Percentiles rank a stretch among this genome's conserved stretches.
Conservation (phyloP, 805 yeast species). For the Metschnikowia continentalis region DNA sequence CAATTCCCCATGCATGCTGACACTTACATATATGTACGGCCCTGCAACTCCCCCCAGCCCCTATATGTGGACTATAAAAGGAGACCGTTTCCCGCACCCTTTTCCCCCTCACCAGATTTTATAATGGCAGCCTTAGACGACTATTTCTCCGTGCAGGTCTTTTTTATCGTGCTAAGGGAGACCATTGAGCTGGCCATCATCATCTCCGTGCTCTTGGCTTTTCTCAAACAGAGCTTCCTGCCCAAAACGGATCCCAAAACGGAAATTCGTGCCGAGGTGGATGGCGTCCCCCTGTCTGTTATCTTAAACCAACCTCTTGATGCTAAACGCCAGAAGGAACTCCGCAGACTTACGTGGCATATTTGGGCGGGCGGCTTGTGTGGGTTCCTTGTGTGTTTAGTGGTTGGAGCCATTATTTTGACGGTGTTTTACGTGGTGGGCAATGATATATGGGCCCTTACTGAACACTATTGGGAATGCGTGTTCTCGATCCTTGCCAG, state of each 20-base stretch:
- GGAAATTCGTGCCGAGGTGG: neutral
- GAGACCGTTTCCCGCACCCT: neutral
- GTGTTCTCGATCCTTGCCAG: slow-evolving; percentile 42
- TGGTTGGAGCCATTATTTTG: slow-evolving; percentile 39
- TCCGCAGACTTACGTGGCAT: slow-evolving; percentile 27
- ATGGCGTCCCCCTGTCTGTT: too few relatives aligned
- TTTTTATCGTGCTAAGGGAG: slow-evolving; percentile 19
- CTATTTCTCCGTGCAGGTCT: slow-evolving; percentile 19
- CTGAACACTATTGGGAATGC: slow-evolving; percentile 50
- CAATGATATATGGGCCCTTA: slow-evolving; percentile 40
- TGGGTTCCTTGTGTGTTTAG: slow-evolving; percentile 36
- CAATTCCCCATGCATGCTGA: neutral
- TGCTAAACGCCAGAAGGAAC: slow-evolving; percentile 11
- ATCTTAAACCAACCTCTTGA: neutral
- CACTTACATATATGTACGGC: neutral
- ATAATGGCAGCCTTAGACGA: slow-evolving; percentile 14
- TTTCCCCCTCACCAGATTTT: neutral
- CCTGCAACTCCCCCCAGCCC: neutral
- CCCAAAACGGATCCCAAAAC: neutral
- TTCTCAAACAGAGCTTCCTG: slow-evolving; percentile 12
- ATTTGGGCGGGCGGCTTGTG: slow-evolving; percentile 43
- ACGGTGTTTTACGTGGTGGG: slow-evolving; percentile 39
- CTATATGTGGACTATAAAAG: neutral
- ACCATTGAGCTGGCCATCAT: slow-evolving; percentile 21
- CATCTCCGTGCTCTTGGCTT: slow-evolving; percentile 20